A percentile compares a stretch with the other conserved stretches of the same genome.
phyloP scores from a whole-genome alignment of 2,329 filamentous ascomycete species.

The Fusarium sp. region DNA sequence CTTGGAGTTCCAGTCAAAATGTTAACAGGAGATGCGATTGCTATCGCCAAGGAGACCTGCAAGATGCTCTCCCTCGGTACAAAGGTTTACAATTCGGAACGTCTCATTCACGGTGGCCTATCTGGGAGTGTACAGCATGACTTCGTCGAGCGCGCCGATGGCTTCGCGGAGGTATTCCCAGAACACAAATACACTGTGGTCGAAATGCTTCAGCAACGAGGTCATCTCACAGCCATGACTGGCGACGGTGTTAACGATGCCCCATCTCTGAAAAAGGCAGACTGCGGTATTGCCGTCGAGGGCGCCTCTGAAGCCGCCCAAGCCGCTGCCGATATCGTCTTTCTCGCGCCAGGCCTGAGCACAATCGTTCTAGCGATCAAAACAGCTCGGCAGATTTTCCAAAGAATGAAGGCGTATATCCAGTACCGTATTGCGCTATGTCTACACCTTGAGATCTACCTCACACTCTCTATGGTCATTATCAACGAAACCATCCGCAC shows the following conservation, averaged over 20 bases:
- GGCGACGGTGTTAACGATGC: slow-evolving; percentile 33
- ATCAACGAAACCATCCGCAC: slow-evolving; percentile 36
- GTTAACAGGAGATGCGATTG: slow-evolving; percentile 35
- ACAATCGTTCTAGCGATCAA: slow-evolving; percentile 20
- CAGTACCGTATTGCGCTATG: slow-evolving; percentile 36
- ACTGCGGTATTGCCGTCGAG: slow-evolving; percentile 33
- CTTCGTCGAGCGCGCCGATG: slow-evolving; percentile 36
- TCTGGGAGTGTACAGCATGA: slow-evolving; percentile 35
- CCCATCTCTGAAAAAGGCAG: slow-evolving; percentile 19
- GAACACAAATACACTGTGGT: slow-evolving; percentile 36
- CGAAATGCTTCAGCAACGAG: slow-evolving; percentile 33
- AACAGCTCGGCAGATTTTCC: slow-evolving; percentile 19
- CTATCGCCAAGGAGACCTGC: slow-evolving; percentile 33
- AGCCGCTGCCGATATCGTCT: slow-evolving; percentile 31
- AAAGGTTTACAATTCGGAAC: slow-evolving; percentile 28
- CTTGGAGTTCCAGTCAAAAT: slow-evolving; percentile 33
- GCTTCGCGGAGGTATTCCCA: slow-evolving; percentile 27
- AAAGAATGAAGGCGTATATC: slow-evolving; percentile 39
- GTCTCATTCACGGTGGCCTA: slow-evolving; percentile 19
- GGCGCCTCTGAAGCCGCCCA: slow-evolving; percentile 33
- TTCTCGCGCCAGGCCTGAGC: slow-evolving; percentile 8
- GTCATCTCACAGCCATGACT: slow-evolving; percentile 30
- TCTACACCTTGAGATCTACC: slow-evolving; percentile 27
- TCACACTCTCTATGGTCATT: slow-evolving; percentile 30
- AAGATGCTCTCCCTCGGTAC: slow-evolving; percentile 33